Base-by-base conservation (phyloP, 768 basidiomycete genomes). In the Trametes elegans region DNA sequence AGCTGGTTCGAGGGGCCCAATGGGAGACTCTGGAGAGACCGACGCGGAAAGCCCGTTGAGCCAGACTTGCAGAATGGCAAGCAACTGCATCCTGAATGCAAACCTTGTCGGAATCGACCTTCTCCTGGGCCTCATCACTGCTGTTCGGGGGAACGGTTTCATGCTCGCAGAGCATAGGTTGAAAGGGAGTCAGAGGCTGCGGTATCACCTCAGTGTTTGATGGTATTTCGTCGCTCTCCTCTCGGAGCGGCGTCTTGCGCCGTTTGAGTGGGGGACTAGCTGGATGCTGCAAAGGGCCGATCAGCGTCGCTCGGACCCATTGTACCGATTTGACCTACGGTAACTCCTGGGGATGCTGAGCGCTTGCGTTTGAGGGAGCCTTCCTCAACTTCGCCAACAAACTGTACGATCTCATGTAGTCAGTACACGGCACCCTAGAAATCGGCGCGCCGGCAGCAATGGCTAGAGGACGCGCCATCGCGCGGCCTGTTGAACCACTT, bases 361-460 rank as follows among this genome's bases (percentile, higher is more conserved):
- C 49, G 40, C 36, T 65, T 65, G 27, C 67, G 58, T 47, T 66
- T 68, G 31, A 60, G 57, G n/a, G 61, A 57, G 16, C 62, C 62
- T 27, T 63, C 58, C 40, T 63, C 63, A 7, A 55, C 55, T 18
- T 62, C 58, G 32, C 62, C 63, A 11, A 44, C 23, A 2, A 36
- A 16, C 66, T 67, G 44, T 5, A 14, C 5, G 43, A 3, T 31
- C 21, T 39, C 48, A 24, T 38, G 34, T 31, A n/a, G 39, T 58
- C 21, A 58, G n/a, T n/a, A 49, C 48, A 36, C 18, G 21, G 29
- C 11, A 31, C n/a, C n/a, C n/a, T n/a, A n/a, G n/a, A n/a, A n/a
- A n/a, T n/a, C n/a, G n/a, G n/a, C n/a, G n/a, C n/a, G n/a, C n/a
- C n/a, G n/a, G n/a, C n/a, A n/a, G n/a, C n/a, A n/a, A n/a, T n/a